Evolutionary conservation across 768 basidiomycete species (phyloP).

Genomic region (Tulasnella sp.): DNA sequence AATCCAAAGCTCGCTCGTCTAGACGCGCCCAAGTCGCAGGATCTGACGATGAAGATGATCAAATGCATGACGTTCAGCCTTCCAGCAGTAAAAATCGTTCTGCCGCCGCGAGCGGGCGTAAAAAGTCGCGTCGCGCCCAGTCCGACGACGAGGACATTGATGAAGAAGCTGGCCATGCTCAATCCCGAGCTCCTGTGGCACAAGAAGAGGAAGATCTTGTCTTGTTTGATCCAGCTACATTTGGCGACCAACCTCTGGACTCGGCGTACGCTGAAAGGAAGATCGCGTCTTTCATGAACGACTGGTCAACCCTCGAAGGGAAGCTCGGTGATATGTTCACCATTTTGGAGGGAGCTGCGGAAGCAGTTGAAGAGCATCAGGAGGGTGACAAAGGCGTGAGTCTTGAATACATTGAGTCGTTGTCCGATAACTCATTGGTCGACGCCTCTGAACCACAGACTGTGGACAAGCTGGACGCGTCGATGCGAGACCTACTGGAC

Average conservation of each 20-base stretch:
- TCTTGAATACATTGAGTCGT: not conserved
- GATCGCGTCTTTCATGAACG: constrained; percentile 20
- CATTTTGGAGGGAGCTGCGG: constrained; percentile 51
- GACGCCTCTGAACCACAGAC: constrained; percentile 12
- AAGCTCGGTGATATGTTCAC: constrained; percentile 24
- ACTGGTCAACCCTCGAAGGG: constrained; percentile 12
- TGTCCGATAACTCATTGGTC: not conserved
- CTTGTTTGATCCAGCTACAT: constrained; percentile 57
- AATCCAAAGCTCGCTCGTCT: not conserved
- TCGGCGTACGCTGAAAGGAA: constrained; percentile 42
- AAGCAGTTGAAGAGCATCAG: constrained; percentile 58
- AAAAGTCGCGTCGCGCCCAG: constrained; percentile 5
- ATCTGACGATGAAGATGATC: constrained; percentile 11
- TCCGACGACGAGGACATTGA: constrained; percentile 45
- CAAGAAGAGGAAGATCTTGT: constrained; percentile 38
- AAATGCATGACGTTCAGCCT: not conserved
- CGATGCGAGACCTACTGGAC: constrained; percentile 69
- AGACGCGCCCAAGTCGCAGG: not conserved
- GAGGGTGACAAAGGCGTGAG: constrained; percentile 46
- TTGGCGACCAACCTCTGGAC: constrained; percentile 63
- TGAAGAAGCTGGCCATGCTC: constrained; percentile 35
- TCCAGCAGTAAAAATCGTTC: not conserved
- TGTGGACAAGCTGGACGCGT: constrained; percentile 54
- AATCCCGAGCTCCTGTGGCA: constrained; percentile 21
- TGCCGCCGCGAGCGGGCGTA: not conserved